phyloP scores from a whole-genome alignment of 225 moss, liverwort and hornwort genomes.

The Neckera pumila region DNA sequence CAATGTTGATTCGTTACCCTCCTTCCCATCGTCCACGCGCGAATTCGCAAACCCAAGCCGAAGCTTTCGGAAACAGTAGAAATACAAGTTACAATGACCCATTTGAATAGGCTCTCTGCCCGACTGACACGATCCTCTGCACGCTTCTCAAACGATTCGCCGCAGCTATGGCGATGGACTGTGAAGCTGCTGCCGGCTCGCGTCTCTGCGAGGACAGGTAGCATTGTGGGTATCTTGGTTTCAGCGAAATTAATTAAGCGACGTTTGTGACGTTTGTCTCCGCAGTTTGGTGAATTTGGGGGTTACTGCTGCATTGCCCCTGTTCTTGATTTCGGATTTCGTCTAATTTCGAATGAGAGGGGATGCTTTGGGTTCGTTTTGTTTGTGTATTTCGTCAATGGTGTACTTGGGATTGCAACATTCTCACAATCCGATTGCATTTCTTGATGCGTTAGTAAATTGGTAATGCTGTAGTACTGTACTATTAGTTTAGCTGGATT shows the following conservation, averaged over 20 bases:
- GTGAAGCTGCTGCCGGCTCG: not conserved
- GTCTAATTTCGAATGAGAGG: not conserved
- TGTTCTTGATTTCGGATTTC: not conserved
- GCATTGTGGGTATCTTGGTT: not conserved
- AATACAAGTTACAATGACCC: not conserved
- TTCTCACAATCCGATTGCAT: not conserved
- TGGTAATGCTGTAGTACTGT: not conserved
- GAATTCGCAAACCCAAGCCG: not conserved
- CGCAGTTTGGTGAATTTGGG: not conserved
- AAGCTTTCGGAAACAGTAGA: not conserved
- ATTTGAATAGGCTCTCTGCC: too few species aligned
- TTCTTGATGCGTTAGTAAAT: not conserved
- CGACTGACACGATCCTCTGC: not conserved
- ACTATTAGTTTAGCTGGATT: not conserved
- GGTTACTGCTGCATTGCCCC: not conserved
- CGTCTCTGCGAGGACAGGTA: not conserved
- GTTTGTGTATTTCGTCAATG: not conserved
- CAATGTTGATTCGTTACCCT: not conserved
- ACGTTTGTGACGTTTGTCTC: too few species aligned
- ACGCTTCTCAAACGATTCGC: not conserved
- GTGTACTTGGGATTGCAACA: not conserved
- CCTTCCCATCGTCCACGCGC: not conserved
- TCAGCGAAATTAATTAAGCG: not conserved
- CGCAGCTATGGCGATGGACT: not conserved
- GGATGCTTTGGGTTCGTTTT: not conserved